Percentiles rank a stretch among this genome's conserved stretches.
Conservation (phyloP, 2,329 filamentous ascomycete genomes). For the Pseudopithomyces maydicus region DNA sequence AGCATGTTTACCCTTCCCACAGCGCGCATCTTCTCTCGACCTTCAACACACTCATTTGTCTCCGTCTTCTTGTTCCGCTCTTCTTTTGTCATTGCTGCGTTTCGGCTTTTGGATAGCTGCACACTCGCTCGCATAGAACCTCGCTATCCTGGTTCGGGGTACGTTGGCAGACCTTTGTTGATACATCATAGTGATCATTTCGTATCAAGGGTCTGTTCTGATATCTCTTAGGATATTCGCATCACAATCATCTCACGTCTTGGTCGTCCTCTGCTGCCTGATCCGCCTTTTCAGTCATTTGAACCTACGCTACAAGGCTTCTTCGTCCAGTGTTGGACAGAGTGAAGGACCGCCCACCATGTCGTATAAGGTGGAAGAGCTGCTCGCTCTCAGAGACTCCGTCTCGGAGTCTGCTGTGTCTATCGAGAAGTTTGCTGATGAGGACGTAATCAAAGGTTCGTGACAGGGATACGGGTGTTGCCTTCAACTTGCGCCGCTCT, state of each 20-base stretch:
- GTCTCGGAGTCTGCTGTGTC: constrained; percentile 50
- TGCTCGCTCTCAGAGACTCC: constrained; percentile 47
- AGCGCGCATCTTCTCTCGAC: constrained; percentile 12
- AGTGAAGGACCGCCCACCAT: constrained; percentile 22
- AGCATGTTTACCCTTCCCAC: constrained; percentile 26
- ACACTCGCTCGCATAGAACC: constrained; percentile 34
- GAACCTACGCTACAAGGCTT: constrained; percentile 9
- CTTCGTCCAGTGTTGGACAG: constrained; percentile 12
- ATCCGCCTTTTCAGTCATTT: constrained; percentile 14
- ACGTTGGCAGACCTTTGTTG: constrained; percentile 12
- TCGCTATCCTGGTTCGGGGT: constrained; percentile 38
- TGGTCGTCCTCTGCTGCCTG: constrained; percentile 16
- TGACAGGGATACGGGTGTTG: constrained; percentile 3
- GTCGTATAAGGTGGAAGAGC: constrained; percentile 49
- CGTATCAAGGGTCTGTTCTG: neutral
- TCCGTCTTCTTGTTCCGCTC: constrained; percentile 43
- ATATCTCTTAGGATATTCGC: constrained; percentile 37
- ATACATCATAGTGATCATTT: neutral
- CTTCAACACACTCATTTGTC: constrained; percentile 45
- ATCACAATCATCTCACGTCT: constrained; percentile 44
- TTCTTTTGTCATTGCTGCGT: constrained; percentile 46
- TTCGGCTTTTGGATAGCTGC: constrained; percentile 47
- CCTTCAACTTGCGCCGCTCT: neutral
- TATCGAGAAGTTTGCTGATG: constrained; percentile 48
- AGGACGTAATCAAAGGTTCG: constrained; percentile 50